These are phyloP conservation scores for Bondarzewia mesenterica DNA, from an alignment of 1,284 basidiomycete species.

Conservation along the genomic window DNA sequence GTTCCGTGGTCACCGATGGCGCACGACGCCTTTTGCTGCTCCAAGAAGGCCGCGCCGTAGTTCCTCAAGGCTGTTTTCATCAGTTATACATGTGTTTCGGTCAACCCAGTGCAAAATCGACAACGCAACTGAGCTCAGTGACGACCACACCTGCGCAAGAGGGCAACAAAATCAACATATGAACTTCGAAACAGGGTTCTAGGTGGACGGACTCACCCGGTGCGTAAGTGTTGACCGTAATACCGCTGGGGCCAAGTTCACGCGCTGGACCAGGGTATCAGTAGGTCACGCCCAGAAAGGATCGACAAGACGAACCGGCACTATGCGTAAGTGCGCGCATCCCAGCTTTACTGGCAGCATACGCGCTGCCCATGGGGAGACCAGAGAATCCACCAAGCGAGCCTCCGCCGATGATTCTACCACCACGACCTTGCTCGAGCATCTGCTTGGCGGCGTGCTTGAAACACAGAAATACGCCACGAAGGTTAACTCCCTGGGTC, in stretches of 20 bases:
- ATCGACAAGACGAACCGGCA: not conserved
- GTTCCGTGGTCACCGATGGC: not conserved
- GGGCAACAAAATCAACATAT: not conserved
- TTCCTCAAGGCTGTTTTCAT: not conserved
- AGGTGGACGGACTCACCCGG: not conserved
- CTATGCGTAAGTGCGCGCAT: slow-evolving; percentile 4
- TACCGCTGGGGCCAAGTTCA: slow-evolving; percentile 17
- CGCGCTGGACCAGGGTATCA: slow-evolving; percentile 2
- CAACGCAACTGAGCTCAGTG: not conserved
- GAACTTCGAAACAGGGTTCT: no score
- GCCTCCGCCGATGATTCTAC: slow-evolving; percentile 1
- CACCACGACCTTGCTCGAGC: slow-evolving; percentile 5
- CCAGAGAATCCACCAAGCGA: not conserved
- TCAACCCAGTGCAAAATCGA: not conserved
- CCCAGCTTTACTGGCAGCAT: slow-evolving; percentile 2
- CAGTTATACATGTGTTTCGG: no score
- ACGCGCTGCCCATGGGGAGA: not conserved
- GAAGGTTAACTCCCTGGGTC: not conserved
- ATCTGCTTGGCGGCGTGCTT: slow-evolving; percentile 7
- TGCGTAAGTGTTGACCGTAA: slow-evolving; percentile 21
- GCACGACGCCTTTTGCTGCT: not conserved
- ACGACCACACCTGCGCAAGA: not conserved
- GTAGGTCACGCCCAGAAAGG: not conserved
- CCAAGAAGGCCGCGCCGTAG: not conserved
- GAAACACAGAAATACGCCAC: slow-evolving; percentile 4